Evolutionary conservation across 73 alveolate genomes (phyloP), one percentile per base, ranked within the genome.

Genomic region (Paramecium pentaurelia): DNA sequence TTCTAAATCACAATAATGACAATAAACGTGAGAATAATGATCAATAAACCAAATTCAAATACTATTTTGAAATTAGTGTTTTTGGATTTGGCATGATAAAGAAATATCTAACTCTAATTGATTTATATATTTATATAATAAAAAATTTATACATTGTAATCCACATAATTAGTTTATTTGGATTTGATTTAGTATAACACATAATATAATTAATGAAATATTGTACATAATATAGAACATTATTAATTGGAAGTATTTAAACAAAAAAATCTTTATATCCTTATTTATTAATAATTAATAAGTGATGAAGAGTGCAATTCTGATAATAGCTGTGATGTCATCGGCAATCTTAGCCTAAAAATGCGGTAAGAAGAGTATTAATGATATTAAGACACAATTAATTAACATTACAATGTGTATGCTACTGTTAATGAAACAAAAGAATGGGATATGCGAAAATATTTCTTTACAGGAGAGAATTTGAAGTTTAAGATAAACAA

Each of bases 391-490:
- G 84, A 64, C 84, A 64, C 84, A 7, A 64, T 64, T 25, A 32
- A 64, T 32, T 64, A 64, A n/a, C 84, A 64, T 12, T 64, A 64
- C 28, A 64, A 64, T 64, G 84, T 64, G 14, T 64, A 64, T 32
- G 84, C 84, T 12, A 64, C 84, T 8, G 49, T 64, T 10, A 64
- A 64, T 28, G 84, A 64, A 27, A 20, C 47, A 64, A 28, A 64
- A 12, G 84, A 64, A 64, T 64, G 84, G 84, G 84, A 64, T 64
- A 64, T 64, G 84, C 45, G 84, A 2, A 64, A 28, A 64, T 64
- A 12, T n/a, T 64, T 64, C 84, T 64, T 64, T 12, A 64, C 84
- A 27, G 84, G 84, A 12, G 84, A 64, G 16, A 64, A 64, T 64
- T 64, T 64, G 84, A 64, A 64, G 84, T 64, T 25, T 28, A 32